These are phyloP conservation scores for Discostella stelligera DNA, from an alignment of 352 stramenopile genomes.

Conservation along the genomic window DNA sequence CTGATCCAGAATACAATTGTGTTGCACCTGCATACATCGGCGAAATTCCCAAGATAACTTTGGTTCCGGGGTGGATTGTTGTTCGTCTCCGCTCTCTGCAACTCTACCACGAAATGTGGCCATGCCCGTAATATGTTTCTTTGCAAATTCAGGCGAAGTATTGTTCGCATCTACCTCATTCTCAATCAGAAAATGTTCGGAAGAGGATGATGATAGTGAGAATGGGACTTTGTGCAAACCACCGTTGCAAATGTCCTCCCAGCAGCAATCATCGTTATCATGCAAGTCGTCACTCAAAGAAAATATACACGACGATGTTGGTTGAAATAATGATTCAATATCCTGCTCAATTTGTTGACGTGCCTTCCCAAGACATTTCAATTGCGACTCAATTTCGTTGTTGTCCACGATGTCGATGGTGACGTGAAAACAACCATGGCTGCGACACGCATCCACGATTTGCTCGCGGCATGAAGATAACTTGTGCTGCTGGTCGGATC, in stretches of 20 bases:
- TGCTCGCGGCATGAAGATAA: not conserved
- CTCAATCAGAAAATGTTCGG: not conserved
- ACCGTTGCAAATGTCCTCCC: constrained; percentile 23
- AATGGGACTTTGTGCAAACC: constrained; percentile 18
- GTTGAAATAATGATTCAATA: constrained; percentile 38
- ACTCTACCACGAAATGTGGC: constrained; percentile 48
- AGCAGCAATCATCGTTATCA: not conserved
- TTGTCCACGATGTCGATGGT: not conserved
- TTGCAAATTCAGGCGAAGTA: no score
- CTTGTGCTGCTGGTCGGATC: not conserved
- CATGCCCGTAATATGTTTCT: not conserved
- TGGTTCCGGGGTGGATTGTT: constrained; percentile 28
- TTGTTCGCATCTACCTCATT: no score
- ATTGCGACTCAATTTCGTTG: not conserved
- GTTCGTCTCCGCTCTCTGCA: constrained; percentile 40
- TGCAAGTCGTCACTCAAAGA: constrained; percentile 5
- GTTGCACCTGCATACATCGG: constrained; percentile 13
- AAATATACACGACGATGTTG: not conserved
- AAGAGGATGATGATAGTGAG: not conserved
- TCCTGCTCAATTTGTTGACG: constrained; percentile 16
- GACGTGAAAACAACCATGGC: constrained; percentile 49
- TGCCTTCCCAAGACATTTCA: constrained; percentile 24
- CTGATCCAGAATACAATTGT: no score
- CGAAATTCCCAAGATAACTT: constrained; percentile 54
- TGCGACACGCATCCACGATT: constrained; percentile 31